Evolutionary conservation across 75 land plant species (phyloP).

Genomic region (Sequoia sempervirens): DNA sequence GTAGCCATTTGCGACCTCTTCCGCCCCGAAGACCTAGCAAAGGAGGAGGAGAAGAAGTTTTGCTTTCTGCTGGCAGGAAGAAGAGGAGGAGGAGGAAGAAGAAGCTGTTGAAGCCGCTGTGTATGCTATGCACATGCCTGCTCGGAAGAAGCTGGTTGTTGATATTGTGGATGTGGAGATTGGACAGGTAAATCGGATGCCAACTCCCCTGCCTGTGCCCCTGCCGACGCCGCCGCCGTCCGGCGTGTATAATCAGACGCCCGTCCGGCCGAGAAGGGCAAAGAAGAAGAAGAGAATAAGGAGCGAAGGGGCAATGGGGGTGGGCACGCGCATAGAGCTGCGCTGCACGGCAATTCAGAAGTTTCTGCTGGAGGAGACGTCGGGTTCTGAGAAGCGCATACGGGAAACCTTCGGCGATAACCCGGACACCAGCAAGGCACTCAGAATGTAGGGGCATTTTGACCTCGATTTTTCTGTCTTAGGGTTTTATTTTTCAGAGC

Average conservation of each 20-base stretch:
- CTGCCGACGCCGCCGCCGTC: background rate
- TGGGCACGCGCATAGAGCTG: background rate
- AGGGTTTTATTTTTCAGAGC: background rate
- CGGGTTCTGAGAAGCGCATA: slow-evolving; percentile 9
- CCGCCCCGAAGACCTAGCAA: background rate
- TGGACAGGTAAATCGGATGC: background rate
- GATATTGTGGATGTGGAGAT: slow-evolving; percentile 3
- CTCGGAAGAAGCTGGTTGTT: background rate
- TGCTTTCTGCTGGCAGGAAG: background rate
- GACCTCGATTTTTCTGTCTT: background rate
- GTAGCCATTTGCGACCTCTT: background rate
- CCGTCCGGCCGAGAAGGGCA: background rate
- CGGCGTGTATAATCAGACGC: background rate
- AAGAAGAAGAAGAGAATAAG: background rate
- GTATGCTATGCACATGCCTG: background rate
- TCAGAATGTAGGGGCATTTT: slow-evolving; percentile 7
- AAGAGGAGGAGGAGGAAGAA: background rate
- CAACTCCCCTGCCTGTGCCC: background rate
- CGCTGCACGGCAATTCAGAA: slow-evolving; percentile 14
- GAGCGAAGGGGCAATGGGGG: background rate
- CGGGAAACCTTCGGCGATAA: slow-evolving; percentile 4
- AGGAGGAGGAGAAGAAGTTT: background rate
- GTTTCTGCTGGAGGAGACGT: slow-evolving; percentile 7
- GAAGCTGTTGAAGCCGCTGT: background rate
- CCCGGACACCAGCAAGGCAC: slow-evolving; percentile 11